A percentile compares a stretch with the other conserved stretches of the same genome.
phyloP scores from a whole-genome alignment of 345 rosid species.

The Dovyalis caffra region DNA sequence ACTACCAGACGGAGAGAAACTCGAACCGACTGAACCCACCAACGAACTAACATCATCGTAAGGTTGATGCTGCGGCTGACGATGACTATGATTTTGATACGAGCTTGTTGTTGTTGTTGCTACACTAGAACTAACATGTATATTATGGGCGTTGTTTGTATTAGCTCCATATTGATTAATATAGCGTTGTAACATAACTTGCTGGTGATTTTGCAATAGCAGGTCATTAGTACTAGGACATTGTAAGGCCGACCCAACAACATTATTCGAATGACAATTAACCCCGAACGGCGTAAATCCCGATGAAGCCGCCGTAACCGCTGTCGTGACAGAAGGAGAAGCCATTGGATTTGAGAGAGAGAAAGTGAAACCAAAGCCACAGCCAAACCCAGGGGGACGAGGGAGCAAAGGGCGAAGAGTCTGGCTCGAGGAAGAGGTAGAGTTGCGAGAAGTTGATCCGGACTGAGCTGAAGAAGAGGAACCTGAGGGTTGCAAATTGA shows the following conservation, averaged over 20 bases:
- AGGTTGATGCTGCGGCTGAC: neutral
- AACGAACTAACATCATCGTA: constrained; percentile 21
- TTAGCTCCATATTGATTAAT: constrained; percentile 2
- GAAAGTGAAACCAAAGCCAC: constrained; percentile 21
- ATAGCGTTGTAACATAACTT: constrained; percentile 10
- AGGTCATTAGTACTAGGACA: constrained; percentile 26
- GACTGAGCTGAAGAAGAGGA: constrained; percentile 12
- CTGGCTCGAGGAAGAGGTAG: constrained; percentile 44
- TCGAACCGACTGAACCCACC: constrained; percentile 47
- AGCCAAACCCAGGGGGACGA: constrained; percentile 53
- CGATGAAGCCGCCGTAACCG: constrained; percentile 6
- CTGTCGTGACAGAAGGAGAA: constrained; percentile 3
- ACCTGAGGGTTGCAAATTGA: constrained; percentile 36
- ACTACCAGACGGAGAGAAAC: constrained; percentile 37
- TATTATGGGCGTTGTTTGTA: neutral
- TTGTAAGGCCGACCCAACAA: constrained; percentile 21
- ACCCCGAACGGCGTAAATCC: constrained; percentile 15
- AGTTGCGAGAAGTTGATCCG: constrained; percentile 35
- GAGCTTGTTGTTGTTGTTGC: constrained; percentile 20
- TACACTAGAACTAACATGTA: neutral
- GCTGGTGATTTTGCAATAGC: constrained; percentile 28
- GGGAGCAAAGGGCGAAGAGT: constrained; percentile 91
- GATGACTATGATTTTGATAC: constrained; percentile 22
- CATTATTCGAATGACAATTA: constrained; percentile 18
- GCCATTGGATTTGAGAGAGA: constrained; percentile 6